Evolutionary conservation across 1,284 basidiomycete species (phyloP).

Genomic region (Entoloma clypeatum): DNA sequence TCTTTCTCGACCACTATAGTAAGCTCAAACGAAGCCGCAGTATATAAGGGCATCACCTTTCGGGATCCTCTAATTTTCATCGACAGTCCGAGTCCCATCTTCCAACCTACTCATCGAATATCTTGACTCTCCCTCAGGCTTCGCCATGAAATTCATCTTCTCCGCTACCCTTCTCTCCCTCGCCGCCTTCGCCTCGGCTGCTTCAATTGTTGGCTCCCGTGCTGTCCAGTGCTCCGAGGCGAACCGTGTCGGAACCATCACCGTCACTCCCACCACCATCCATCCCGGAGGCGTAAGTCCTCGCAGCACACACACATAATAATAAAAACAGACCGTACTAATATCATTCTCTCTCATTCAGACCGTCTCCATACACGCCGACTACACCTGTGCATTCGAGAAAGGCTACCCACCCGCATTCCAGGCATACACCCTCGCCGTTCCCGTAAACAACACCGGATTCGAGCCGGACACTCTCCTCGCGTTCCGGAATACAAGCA

Average conservation of each 20-base stretch:
- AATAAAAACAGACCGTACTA: background rate
- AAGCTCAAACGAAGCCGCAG: too few relatives aligned
- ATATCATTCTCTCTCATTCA: too few relatives aligned
- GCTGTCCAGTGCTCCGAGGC: background rate
- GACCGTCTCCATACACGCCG: constrained; percentile 1
- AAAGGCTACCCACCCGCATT: constrained; percentile 2
- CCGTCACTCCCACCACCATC: constrained; percentile 4
- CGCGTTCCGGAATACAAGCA: constrained; percentile 2
- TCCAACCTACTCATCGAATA: constrained; percentile 1
- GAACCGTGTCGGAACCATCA: background rate
- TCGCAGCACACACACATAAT: background rate
- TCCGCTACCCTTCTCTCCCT: constrained; percentile 1
- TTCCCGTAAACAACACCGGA: constrained; percentile 3
- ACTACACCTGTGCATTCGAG: constrained; percentile 2
- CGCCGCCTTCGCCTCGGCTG: constrained; percentile 1
- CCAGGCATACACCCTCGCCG: constrained; percentile 1
- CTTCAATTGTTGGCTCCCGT: background rate
- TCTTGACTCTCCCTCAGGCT: background rate
- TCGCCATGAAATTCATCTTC: constrained; percentile 3
- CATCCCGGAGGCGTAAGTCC: constrained; percentile 1
- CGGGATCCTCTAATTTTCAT: background rate
- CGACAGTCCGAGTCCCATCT: background rate
- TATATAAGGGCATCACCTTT: constrained; percentile 1
- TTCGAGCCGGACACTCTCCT: constrained; percentile 2
- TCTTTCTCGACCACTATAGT: constrained; percentile 1